Evolutionary conservation across 1,139 yeast genomes (phyloP), one percentile per base, ranked within the genome.

Genomic region (Arxiozyma bovina): DNA sequence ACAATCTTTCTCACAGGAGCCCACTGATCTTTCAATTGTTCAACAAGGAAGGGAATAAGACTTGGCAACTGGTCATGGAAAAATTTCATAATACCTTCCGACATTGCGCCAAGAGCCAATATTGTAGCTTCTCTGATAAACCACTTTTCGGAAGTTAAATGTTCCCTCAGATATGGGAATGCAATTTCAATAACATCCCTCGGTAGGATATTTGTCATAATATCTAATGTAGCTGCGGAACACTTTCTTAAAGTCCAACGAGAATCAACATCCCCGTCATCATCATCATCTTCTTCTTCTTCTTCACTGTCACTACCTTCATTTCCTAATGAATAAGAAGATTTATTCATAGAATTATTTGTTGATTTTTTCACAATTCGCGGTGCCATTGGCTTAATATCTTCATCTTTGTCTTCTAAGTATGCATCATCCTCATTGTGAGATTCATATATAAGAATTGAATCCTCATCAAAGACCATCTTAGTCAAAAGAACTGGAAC

Each of bases 221-320:
- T 79, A 69, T 93, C 99, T 50, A 93, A 76, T 0, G 97, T 85
- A 2, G 97, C 95, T 6, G 98, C 98, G 4, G 96, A 79, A 69
- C 98, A 91, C 70, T 91, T 93, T 67, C 99, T 79, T 57, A 93
- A 73, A 63, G 85, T 89, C 99, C 99, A 93, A 62, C 84, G 91
- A 18, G 70, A 69, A 45, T 70, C 72, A n/a, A 71, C 73, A 41
- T 71, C 74, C 25, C 70, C 68, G 22, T 61, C 66, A 27, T 63
- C 68, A 17, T 64, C 70, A 44, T 62, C 69, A 23, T 59, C 66
- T 41, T 62, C 69, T 17, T 66, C 70, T 15, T 65, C 72, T 4
- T 53, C 54, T 21, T 53, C 54, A 20, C 49, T 51, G 9, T 44
- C 54, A 22, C 61, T 66, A 30, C 59, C 64, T 12, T 61, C 67